Evolutionary conservation across 371 early-diverging fungal genomes (phyloP), one percentile per base, ranked within the genome.

Genomic region (Umbelopsis sp.): DNA sequence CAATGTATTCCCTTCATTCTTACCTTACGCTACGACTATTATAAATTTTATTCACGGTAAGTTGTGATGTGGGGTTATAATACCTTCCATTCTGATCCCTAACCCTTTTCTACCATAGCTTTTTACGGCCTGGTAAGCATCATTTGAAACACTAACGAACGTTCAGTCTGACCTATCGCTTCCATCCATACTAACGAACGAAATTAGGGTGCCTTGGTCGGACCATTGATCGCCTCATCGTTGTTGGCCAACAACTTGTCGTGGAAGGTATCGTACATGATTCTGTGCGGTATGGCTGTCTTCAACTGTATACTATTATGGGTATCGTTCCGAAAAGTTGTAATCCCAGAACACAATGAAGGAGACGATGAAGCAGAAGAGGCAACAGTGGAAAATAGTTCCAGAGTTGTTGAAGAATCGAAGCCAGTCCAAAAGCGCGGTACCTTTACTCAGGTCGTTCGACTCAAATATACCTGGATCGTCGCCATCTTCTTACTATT

Each of bases 21-120:
- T 76, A n/a, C 79, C 79, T 7, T 72, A 70, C 53, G 74, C 74
- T 20, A 76, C 76, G 1, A 32, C 76, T 29, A 69, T 76, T 69
- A 63, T 78, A 20, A 78, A 78, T 65, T 65, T 78, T 7, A 37
- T 75, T 9, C 79, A 78, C 69, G 79, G 78, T 78, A 78, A 69
- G 25, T 32, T 7, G 24, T 24, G 32, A 35, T 53, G 2, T 44
- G 20, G 14, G 14, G 4, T 20, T 7, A 24, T 18, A 24, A 12
- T 4, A 5, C 18, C 18, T 46, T 25, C 11, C 10, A 4, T 29
- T 29, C 29, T 29, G 4, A 29, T 29, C 29, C 29, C 29, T 29
- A 3, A 29, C 29, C 1, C 29, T 4, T 29, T 44, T 8, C 2
- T 18, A 20, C 25, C 20, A 5, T 63, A 69, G 63, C 53, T 1